Evolutionary conservation across 139 green algal genomes (phyloP), one percentile per base, ranked within the genome.

Genomic region (Picochlorum sp.): DNA sequence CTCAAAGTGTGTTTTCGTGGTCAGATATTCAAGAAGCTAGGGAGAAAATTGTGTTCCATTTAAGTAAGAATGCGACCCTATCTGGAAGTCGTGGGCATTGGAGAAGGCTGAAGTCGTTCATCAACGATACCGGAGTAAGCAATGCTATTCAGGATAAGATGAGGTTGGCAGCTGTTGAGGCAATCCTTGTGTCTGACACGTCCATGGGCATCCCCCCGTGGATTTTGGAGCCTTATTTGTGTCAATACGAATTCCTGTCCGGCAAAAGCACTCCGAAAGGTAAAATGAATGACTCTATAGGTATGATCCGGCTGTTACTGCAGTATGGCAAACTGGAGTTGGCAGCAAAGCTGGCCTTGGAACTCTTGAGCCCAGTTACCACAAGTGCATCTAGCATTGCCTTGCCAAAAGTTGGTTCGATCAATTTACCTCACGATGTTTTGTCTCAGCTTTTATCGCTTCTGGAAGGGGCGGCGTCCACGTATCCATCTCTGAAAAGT

Each of bases 231-330:
- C 50, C 47, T 1, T 78, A 78, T 47, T 30, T 67, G 15, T 54
- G 16, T 54, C 47, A 54, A 54, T 20, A 54, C n/a, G 47, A 54
- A 54, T 24, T 20, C 28, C 23, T 31, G 28, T 9, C 16, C 4
- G 45, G 20, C 11, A 23, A 8, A 49, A 16, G 44, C 16, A 21
- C 51, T 15, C 49, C 18, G 15, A 41, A 11, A 47, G 31, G 16
- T 15, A 30, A 16, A 50, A 11, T 49, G n/a, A 28, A 44, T 11
- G 78, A 84, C 51, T 59, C 70, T 18, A 64, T 67, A 4, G 74
- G 67, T 6, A 52, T 78, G 34, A 47, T 84, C 38, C 56, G 75
- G 5, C 6, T 71, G 20, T 75, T 75, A 26, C 60, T 84, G 52
- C 45, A 61, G 41, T 59, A 71, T 56, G 64, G 50, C 31, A 45